Percentiles rank a stretch among this genome's conserved stretches.
phyloP scores from a whole-genome alignment of 306 rosid species.

The Medicago truncatula region DNA sequence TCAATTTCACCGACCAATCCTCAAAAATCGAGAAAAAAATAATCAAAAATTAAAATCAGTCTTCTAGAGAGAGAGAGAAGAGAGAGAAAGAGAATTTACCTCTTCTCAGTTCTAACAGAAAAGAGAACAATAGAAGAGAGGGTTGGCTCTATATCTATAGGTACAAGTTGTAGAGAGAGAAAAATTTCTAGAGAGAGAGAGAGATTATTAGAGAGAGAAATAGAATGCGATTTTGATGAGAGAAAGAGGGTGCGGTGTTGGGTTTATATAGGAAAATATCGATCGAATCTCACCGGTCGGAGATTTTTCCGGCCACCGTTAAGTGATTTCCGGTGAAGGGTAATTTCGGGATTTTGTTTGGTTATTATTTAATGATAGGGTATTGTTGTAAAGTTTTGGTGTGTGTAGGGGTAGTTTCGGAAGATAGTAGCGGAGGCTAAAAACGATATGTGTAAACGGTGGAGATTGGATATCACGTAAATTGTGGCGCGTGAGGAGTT shows the following conservation, averaged over 20 bases:
- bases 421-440: too few relatives aligned
- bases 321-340: conserved; percentile 43
- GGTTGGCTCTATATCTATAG: conserved; percentile 46
- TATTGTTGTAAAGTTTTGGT: background rate
- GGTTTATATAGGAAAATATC: conserved; percentile 87
- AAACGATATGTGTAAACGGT: too few relatives aligned
- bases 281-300: conserved; percentile 51
- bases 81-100: conserved; percentile 60
- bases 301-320: conserved; percentile 52
- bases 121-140: conserved; percentile 31
- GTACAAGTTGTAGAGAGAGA: conserved; percentile 41
- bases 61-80: conserved; percentile 3
- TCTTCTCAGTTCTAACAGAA: conserved; percentile 49
- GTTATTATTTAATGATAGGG: conserved; percentile 6
- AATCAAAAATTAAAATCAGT: conserved; percentile 35
- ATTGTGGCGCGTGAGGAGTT: background rate
- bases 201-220: conserved; percentile 33
- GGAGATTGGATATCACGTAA: background rate
- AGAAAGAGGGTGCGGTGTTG: conserved; percentile 58
- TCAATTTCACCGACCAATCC: conserved; percentile 10
- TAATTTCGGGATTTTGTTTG: background rate
- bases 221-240: conserved; percentile 58
- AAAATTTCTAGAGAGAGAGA: conserved; percentile 27
- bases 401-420: conserved; percentile 14
- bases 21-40: background rate